Evolutionary conservation across 305 asterid genomes (phyloP), one percentile per base, ranked within the genome.

Genomic region (Solanum hybrid): DNA sequence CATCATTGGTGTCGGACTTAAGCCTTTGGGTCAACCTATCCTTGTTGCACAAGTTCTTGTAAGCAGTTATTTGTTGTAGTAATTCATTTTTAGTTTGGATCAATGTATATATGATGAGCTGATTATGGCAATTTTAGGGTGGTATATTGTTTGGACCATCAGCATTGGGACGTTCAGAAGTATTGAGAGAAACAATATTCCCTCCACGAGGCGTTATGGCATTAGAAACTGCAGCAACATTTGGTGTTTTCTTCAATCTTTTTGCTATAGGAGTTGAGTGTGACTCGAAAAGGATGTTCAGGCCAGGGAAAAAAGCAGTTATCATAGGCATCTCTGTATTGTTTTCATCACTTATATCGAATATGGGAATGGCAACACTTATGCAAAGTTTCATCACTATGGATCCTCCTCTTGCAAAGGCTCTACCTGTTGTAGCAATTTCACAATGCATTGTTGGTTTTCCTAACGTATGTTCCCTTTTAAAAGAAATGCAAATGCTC

Each of bases 71-170:
- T 31, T 16, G n/a, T 51, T 51, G 64, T 51, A 51, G 22, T 40
- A 8, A 12, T 79, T 51, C 66, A 51, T 51, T 17, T 51, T 51
- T 51, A 51, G 2, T 51, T 64, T 64, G 26, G 26, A 64, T 51
- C 20, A 6, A 5, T 46, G 6, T 46, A 14, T 46, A 51, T 51
- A 51, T 51, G 66, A 51, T 51, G n/a, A 51, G 66, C n/a, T 51
- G 64, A 51, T 42, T 14, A 42, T 51, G n/a, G 66, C 4, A 51
- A 51, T 51, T 51, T 51, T 92, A 96, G 98, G 96, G 97, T 16
- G 99, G 98, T 2, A 88, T 96, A 71, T 10, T 96, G 4, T 93
- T 92, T 36, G 99, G 99, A 6, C 98, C 98, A 86, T 96, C 99
- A n/a, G 4, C 94, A 5, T 82, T 97, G 27, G 96, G 98, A 12